These are phyloP conservation scores for Pontederia crassipes DNA, from an alignment of 176 grass and related monocot genomes.

Conservation along the genomic window DNA sequence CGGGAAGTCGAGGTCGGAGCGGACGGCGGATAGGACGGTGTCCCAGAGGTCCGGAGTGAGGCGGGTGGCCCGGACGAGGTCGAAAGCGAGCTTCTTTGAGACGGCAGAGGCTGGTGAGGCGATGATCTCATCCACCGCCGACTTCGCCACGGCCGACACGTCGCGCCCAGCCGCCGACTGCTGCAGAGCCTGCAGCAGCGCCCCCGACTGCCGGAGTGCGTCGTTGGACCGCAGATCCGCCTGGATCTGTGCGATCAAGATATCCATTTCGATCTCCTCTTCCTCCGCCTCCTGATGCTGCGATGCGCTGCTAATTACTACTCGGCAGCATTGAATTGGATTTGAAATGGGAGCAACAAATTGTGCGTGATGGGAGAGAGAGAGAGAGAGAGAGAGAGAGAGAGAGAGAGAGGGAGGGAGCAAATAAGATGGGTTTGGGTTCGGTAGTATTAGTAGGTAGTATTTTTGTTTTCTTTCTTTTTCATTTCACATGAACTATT, in stretches of 20 bases:
- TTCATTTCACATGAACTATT: no score
- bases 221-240: constrained; percentile 72
- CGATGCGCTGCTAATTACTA: no score
- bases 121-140: constrained; percentile 72
- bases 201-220: constrained; percentile 81
- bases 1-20: constrained; percentile 75
- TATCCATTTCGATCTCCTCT: constrained; percentile 40
- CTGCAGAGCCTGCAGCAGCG: constrained; percentile 77
- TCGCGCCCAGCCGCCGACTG: constrained; percentile 79
- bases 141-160: constrained; percentile 75
- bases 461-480: no score
- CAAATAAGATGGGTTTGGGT: no score
- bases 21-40: constrained; percentile 52
- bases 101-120: constrained; percentile 66
- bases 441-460: no score
- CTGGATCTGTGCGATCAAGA: constrained; percentile 82
- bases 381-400: no score
- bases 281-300: no score
- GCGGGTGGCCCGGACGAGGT: constrained; percentile 73
- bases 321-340: no score
- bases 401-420: no score
- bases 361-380: no score
- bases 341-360: no score
- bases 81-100: constrained; percentile 83
- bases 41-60: constrained; percentile 70